These are phyloP conservation scores for Metschnikowia gelsemii DNA, from an alignment of 805 yeast genomes.

Conservation along the genomic window DNA sequence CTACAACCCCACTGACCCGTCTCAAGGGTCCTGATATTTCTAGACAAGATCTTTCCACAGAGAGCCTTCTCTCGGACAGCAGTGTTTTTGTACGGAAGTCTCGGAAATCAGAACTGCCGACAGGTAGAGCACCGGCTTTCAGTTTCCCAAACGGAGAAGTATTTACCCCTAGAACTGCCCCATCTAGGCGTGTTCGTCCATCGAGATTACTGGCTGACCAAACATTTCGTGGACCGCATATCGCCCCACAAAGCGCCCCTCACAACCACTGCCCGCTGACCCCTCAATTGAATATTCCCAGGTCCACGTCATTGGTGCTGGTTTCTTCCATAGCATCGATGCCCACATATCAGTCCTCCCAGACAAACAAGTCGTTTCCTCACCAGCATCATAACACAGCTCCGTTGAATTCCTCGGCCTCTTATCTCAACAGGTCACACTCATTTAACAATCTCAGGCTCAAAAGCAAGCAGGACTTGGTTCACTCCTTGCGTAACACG, in stretches of 20 bases:
- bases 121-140: constrained; percentile 23
- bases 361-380: background rate
- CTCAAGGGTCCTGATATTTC: constrained; percentile 5
- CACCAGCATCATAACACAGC: background rate
- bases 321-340: too few relatives aligned
- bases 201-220: constrained; percentile 22
- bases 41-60: constrained; percentile 33
- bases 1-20: constrained; percentile 8
- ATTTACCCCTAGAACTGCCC: constrained; percentile 46
- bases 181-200: constrained; percentile 42
- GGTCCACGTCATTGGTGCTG: constrained; percentile 18
- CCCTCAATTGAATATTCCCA: too few relatives aligned
- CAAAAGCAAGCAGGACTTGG: constrained; percentile 22
- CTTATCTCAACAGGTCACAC: constrained; percentile 13
- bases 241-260: background rate
- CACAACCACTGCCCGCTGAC: too few relatives aligned
- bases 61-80: constrained; percentile 37
- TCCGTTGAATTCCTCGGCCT: background rate
- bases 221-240: background rate
- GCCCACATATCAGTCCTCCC: too few relatives aligned
- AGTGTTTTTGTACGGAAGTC: constrained; percentile 39
- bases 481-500: constrained; percentile 24
- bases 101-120: constrained; percentile 25
- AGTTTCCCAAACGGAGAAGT: constrained; percentile 56
- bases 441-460: constrained; percentile 22